A percentile compares a stretch with the other conserved stretches of the same genome.
Conservation (phyloP, 2,329 filamentous ascomycete species). For the Exophiala sideris region DNA sequence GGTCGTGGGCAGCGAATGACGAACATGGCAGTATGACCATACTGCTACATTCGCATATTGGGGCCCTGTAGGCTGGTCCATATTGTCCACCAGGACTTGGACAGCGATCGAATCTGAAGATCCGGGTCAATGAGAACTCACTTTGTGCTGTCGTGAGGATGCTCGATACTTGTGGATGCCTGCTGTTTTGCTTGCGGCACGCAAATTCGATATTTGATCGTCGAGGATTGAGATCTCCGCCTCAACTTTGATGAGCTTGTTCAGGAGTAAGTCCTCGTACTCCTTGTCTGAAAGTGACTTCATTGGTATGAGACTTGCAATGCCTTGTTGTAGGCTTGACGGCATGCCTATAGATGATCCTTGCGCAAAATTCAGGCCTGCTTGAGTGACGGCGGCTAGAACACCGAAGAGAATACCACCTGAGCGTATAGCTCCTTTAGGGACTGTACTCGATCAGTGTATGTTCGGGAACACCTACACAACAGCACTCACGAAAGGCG, state of each 20-base stretch:
- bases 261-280: conserved; percentile 66
- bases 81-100: not conserved
- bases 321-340: conserved; percentile 5
- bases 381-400: conserved; percentile 18
- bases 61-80: no score
- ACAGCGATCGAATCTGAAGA: not conserved
- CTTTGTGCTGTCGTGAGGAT: not conserved
- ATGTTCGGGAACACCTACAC: not conserved
- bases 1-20: no score
- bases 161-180: not conserved
- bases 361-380: conserved; percentile 35
- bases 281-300: conserved; percentile 68
- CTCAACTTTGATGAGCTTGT: conserved; percentile 68
- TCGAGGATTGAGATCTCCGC: conserved; percentile 76
- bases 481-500: conserved; percentile 20
- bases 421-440: conserved; percentile 17
- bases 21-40: no score
- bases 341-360: conserved; percentile 32
- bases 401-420: conserved; percentile 21
- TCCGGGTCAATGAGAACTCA: not conserved
- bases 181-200: conserved; percentile 9
- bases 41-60: no score
- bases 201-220: conserved; percentile 61
- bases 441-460: conserved; percentile 12
- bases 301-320: conserved; percentile 64